These are phyloP conservation scores for Artomyces pyxidatus DNA, from an alignment of 768 basidiomycete species.

Conservation along the genomic window DNA sequence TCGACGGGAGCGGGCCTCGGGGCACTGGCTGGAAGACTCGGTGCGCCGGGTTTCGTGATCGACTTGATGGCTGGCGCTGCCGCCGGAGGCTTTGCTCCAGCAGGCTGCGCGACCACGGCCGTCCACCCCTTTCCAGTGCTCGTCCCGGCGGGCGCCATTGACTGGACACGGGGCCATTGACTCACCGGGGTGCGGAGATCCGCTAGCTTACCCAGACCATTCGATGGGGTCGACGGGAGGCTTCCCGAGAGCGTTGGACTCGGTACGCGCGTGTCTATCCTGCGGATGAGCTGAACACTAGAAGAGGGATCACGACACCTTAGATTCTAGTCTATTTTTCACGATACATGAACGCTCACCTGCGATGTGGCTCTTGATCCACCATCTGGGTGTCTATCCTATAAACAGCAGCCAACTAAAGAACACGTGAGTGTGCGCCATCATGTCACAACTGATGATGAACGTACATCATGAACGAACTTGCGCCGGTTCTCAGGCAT, in stretches of 20 bases:
- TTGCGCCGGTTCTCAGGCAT: slow-evolving; percentile 76
- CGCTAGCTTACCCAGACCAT: slow-evolving; percentile 52
- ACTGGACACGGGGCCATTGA: slow-evolving; percentile 6
- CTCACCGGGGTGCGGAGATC: slow-evolving; percentile 36
- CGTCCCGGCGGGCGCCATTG: slow-evolving; percentile 1
- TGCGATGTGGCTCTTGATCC: slow-evolving; percentile 84
- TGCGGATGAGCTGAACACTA: slow-evolving; percentile 74
- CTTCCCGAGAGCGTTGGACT: slow-evolving; percentile 47
- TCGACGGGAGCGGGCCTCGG: not conserved
- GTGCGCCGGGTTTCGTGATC: slow-evolving; percentile 2
- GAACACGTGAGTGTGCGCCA: slow-evolving; percentile 5
- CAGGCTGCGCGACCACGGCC: slow-evolving; percentile 22
- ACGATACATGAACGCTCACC: slow-evolving; percentile 23
- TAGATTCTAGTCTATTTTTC: too few relatives aligned
- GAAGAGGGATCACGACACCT: too few relatives aligned
- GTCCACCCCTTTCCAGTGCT: slow-evolving; percentile 25
- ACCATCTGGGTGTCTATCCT: slow-evolving; percentile 81
- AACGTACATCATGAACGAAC: slow-evolving; percentile 70
- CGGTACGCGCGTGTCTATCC: slow-evolving; percentile 78
- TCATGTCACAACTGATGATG: not conserved
- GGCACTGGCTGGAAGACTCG: not conserved
- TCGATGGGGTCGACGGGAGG: slow-evolving; percentile 18
- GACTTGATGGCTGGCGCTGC: slow-evolving; percentile 11
- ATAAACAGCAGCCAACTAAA: slow-evolving; percentile 68
- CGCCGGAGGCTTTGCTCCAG: slow-evolving; percentile 5